A percentile compares a stretch with the other conserved stretches of the same genome.
phyloP scores from a whole-genome alignment of 2,329 filamentous ascomycete species.

The Fusarium vanettenii region DNA sequence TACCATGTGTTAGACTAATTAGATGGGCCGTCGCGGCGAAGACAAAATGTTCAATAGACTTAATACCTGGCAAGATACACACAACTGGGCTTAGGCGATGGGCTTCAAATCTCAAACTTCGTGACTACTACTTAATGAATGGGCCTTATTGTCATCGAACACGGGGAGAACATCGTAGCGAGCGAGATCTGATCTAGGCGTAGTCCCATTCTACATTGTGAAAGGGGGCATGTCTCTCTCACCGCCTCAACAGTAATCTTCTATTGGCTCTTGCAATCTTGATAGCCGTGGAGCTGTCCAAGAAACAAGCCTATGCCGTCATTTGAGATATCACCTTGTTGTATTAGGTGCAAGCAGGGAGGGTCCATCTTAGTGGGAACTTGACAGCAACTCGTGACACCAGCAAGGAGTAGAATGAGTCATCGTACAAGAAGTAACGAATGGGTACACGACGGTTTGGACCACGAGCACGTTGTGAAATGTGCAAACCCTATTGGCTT shows the following conservation, averaged over 20 bases:
- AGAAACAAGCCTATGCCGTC: too few species aligned
- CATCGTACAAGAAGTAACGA: neutral
- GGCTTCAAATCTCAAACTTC: neutral
- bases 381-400: neutral
- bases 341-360: too few species aligned
- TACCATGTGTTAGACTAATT: constrained; percentile 68
- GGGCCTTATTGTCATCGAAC: neutral
- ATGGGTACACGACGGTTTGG: neutral
- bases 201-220: neutral
- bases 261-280: neutral
- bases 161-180: neutral
- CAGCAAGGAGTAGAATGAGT: neutral
- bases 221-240: neutral
- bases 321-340: too few species aligned
- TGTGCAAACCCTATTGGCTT: neutral
- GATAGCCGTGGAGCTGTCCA: neutral
- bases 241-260: neutral
- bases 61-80: neutral
- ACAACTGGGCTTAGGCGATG: neutral
- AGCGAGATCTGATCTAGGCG: neutral
- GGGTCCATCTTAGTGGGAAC: neutral
- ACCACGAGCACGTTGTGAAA: neutral
- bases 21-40: neutral
- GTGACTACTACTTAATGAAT: neutral
- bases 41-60: neutral